A percentile compares a stretch with the other conserved stretches of the same genome.
These are phyloP conservation scores for Astrothelium macrocarpum DNA, from an alignment of 495 filamentous ascomycete species.

Conservation along the genomic window DNA sequence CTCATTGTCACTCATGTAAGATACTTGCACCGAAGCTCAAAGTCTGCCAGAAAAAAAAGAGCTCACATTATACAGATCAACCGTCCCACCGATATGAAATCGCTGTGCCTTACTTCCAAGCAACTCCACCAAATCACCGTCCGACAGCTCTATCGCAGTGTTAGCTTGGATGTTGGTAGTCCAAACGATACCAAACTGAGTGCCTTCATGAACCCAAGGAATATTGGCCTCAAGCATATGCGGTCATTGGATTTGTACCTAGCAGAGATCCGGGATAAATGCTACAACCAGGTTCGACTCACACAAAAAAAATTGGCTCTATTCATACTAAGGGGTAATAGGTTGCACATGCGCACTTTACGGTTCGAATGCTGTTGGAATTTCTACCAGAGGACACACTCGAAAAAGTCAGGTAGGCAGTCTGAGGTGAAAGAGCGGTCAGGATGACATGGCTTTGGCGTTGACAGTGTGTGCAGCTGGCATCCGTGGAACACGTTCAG, in stretches of 20 bases:
- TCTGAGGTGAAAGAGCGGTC: slow-evolving; percentile 1
- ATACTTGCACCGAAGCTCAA: not conserved
- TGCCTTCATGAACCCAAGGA: slow-evolving; percentile 30
- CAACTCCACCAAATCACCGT: slow-evolving; percentile 31
- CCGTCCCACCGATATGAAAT: slow-evolving; percentile 31
- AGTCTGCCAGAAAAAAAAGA: not conserved
- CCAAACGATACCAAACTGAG: slow-evolving; percentile 26
- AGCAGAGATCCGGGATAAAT: slow-evolving; percentile 25
- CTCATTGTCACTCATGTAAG: slow-evolving; percentile 30
- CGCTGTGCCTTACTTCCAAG: slow-evolving; percentile 32
- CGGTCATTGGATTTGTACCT: slow-evolving; percentile 30
- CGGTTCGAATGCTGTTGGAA: slow-evolving; percentile 33
- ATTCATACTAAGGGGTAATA: not conserved
- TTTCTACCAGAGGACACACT: slow-evolving; percentile 33
- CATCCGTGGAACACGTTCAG: slow-evolving; percentile 31
- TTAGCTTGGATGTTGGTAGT: slow-evolving; percentile 30
- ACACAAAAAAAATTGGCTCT: not conserved
- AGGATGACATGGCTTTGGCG: not conserved
- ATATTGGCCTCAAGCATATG: slow-evolving; percentile 31
- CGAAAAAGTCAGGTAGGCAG: slow-evolving; percentile 27
- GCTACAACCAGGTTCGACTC: slow-evolving; percentile 22
- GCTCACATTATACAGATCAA: slow-evolving; percentile 23
- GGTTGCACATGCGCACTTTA: slow-evolving; percentile 26
- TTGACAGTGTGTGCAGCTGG: slow-evolving; percentile 18
- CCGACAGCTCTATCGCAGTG: slow-evolving; percentile 30